Base-by-base conservation (phyloP, 192 early-diverging fungal genomes). In the Coemansia sp. region DNA sequence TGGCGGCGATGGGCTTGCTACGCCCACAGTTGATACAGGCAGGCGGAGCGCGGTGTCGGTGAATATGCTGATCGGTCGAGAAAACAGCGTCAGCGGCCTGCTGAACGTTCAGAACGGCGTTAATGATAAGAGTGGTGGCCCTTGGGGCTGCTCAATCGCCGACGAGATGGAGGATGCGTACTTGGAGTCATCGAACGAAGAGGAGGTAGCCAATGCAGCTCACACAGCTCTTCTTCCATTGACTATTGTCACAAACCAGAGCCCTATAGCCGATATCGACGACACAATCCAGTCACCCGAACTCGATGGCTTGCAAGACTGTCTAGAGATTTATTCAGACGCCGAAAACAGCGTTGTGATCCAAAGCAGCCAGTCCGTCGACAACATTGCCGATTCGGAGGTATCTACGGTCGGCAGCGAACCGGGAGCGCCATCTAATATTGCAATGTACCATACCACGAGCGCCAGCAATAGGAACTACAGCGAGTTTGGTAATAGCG, bases 91-190 rank as follows among this genome's bases (percentile, higher is more conserved):
- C 25, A 29, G 34, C 45, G 54, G 57, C 38, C 15, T 52, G 15
- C 28, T 62, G 6, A 41, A 50, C 37, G 29, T 22, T 5, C 25
- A 37, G 10, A 62, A 11, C 40, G 9, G 27, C 27, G 3, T 17
- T 2, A 54, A 25, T 2, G 37, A 34, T 34, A 37, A 33, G n/a
- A 55, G 59, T 11, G 56, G 61, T 30, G 56, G 61, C 36, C 55
- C 61, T 9, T 88, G 86, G 84, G 66, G 69, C 23, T 79, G 82
- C 1, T 72, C 78, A 17, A 72, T 81, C 1, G 70, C 85, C 2
- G 90, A 94, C 61, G 86, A 88, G 23, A 85, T 84, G 27, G 92
- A 96, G 52, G 91, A 96, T 50, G 89, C 87, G 4, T 95, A 93
- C 62, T 90, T 95, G 36, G 75, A 79, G 60, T 70, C 84, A 8